These are phyloP conservation scores for Basidiobolus meristosporus DNA, from an alignment of 371 early-diverging fungal species.

Conservation along the genomic window DNA sequence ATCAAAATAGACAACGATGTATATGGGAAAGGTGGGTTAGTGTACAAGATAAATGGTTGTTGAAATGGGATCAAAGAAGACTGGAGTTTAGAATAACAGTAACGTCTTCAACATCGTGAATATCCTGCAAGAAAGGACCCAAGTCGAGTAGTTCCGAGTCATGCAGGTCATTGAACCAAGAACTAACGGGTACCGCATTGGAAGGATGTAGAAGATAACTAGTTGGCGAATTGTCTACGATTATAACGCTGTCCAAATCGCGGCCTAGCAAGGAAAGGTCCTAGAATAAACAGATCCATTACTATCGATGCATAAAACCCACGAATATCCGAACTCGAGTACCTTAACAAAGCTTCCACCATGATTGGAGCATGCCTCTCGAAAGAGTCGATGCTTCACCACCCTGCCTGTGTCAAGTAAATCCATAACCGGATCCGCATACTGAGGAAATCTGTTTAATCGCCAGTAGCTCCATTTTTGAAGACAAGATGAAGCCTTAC, in stretches of 20 bases:
- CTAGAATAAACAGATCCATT: conserved; percentile 11
- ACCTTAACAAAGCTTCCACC: conserved; percentile 93
- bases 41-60: too few relatives aligned
- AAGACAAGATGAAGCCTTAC: conserved; percentile 17
- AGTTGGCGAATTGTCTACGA: conserved; percentile 86
- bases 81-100: conserved; percentile 60
- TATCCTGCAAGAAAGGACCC: conserved; percentile 79
- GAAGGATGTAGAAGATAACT: conserved; percentile 84
- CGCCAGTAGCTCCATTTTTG: neutral
- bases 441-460: conserved; percentile 28
- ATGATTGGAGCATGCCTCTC: conserved; percentile 85
- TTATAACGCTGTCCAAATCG: conserved; percentile 56
- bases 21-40: too few relatives aligned
- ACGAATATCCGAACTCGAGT: conserved; percentile 1
- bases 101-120: conserved; percentile 76
- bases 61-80: too few relatives aligned
- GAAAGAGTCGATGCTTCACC: conserved; percentile 79
- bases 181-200: conserved; percentile 90
- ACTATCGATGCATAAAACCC: neutral
- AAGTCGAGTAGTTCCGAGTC: conserved; percentile 87
- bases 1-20: too few relatives aligned
- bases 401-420: conserved; percentile 69
- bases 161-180: conserved; percentile 91
- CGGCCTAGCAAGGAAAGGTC: conserved; percentile 69
- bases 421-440: conserved; percentile 92